phyloP scores from a whole-genome alignment of 208 protist species.

The Trypanosoma melophagium region DNA sequence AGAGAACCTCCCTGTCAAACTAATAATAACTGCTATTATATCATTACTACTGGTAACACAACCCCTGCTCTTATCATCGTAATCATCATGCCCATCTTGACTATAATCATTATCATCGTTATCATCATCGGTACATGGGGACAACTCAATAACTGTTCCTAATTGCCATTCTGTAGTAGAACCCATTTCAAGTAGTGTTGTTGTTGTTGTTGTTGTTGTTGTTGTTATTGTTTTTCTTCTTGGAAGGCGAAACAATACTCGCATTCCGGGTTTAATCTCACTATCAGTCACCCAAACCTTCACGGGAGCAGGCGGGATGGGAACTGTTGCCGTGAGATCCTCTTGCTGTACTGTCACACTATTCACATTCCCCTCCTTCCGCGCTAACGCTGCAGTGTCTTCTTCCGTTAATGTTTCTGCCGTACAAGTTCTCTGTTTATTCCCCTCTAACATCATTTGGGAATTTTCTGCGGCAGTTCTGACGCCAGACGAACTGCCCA shows the following conservation, averaged over 20 bases:
- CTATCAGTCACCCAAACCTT: not conserved
- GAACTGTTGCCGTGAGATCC: too few relatives aligned
- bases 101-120: not conserved
- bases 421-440: too few relatives aligned
- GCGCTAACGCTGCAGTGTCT: too few relatives aligned
- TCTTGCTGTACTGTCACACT: too few relatives aligned
- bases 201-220: not conserved
- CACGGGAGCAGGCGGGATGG: too few relatives aligned
- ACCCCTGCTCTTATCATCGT: not conserved
- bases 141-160: conserved; percentile 12
- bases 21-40: not conserved
- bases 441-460: too few relatives aligned
- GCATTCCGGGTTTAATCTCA: conserved; percentile 3
- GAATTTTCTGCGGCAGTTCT: too few relatives aligned
- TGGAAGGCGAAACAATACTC: conserved; percentile 5
- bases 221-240: not conserved
- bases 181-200: not conserved
- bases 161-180: conserved; percentile 7
- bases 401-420: too few relatives aligned
- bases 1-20: not conserved
- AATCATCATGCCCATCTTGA: not conserved
- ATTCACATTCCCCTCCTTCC: too few relatives aligned
- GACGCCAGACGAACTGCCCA: too few relatives aligned
- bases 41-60: not conserved
- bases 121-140: not conserved